These are phyloP conservation scores for Talaromyces funiculosus DNA, from an alignment of 2,329 filamentous ascomycete genomes.

Conservation along the genomic window DNA sequence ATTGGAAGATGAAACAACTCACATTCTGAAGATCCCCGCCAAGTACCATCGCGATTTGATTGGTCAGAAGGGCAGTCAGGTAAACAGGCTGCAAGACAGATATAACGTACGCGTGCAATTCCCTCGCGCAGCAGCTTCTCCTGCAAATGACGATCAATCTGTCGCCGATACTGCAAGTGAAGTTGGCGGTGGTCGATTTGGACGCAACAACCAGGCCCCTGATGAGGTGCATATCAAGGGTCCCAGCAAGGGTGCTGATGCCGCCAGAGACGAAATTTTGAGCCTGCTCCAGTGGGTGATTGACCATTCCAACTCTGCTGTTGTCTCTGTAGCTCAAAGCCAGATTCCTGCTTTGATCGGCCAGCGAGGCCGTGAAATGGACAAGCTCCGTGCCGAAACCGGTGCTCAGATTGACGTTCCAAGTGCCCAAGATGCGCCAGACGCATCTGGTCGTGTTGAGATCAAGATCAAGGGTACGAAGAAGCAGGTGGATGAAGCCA, in stretches of 20 bases:
- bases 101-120: constrained; percentile 97
- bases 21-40: constrained; percentile 81
- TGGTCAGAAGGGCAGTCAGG: constrained; percentile 76
- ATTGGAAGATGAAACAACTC: constrained; percentile 84
- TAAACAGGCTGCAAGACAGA: constrained; percentile 84
- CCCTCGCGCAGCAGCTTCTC: constrained; percentile 57
- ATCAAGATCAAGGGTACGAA: constrained; percentile 92
- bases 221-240: constrained; percentile 91
- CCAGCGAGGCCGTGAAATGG: constrained; percentile 82
- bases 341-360: constrained; percentile 94
- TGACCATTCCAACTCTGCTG: constrained; percentile 76
- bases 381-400: constrained; percentile 76
- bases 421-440: constrained; percentile 64
- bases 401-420: constrained; percentile 91
- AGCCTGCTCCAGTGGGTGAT: constrained; percentile 82
- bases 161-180: constrained; percentile 66
- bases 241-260: constrained; percentile 86
- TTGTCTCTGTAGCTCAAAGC: constrained; percentile 79
- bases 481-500: constrained; percentile 81
- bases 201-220: constrained; percentile 65
- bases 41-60: constrained; percentile 95
- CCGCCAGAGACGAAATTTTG: constrained; percentile 84
- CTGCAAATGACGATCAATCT: constrained; percentile 60
- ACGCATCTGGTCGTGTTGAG: constrained; percentile 65
- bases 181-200: constrained; percentile 52